Percentiles rank a stretch among this genome's conserved stretches.
phyloP scores from a whole-genome alignment of 192 early-diverging fungal genomes.

The Coemansia erecta region DNA sequence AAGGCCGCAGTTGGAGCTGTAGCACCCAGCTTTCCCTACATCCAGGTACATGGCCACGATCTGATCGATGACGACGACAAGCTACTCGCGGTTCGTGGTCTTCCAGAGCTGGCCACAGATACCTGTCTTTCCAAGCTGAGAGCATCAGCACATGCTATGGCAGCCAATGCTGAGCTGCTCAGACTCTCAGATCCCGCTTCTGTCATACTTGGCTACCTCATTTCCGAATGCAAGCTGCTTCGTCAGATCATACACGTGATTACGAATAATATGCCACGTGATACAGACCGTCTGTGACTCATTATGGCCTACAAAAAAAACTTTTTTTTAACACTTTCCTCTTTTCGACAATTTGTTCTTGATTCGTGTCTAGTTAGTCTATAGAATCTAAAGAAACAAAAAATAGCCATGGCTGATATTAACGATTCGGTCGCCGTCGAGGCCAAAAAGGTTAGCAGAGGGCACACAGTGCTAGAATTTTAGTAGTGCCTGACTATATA shows the following conservation, averaged over 20 bases:
- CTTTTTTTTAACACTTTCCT: not conserved
- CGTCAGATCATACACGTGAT: not conserved
- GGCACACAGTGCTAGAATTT: too few species aligned
- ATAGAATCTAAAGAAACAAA: not conserved
- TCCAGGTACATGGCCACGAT: conserved; percentile 6
- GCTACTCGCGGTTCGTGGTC: conserved; percentile 19
- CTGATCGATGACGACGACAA: conserved; percentile 25
- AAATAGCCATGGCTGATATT: conserved; percentile 7
- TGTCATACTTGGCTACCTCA: not conserved
- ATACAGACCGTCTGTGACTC: not conserved
- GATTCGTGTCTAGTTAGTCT: too few species aligned
- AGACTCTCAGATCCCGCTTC: not conserved
- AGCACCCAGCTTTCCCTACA: conserved; percentile 10
- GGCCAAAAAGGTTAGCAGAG: conserved; percentile 8
- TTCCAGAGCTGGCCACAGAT: not conserved
- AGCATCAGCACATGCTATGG: not conserved
- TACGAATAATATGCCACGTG: not conserved
- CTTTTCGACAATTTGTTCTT: not conserved
- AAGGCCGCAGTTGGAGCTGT: conserved; percentile 9
- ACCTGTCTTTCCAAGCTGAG: not conserved
- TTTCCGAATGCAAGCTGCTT: not conserved
- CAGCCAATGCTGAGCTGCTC: not conserved
- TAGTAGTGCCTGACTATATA: too few species aligned
- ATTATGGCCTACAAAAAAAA: not conserved
- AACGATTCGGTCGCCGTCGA: conserved; percentile 1